phyloP scores from a whole-genome alignment of 23 red algal genomes.

The Gracilariopsis chorda region DNA sequence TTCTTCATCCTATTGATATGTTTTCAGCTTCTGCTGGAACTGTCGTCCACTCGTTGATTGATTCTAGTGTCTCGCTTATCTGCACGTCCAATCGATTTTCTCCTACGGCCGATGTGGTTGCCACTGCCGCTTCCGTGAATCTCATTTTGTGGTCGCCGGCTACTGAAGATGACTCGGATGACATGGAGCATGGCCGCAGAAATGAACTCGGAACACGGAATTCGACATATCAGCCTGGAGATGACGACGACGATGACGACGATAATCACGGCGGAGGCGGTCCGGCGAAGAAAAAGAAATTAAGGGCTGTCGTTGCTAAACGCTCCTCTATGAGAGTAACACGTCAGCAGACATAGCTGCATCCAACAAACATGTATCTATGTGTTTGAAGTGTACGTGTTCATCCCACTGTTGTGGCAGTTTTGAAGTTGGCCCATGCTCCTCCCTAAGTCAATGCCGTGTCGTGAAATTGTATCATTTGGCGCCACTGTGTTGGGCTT shows the following conservation, averaged over 20 bases:
- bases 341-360: too few species aligned
- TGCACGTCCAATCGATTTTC: conserved; percentile 64
- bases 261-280: neutral
- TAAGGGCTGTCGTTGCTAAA: neutral
- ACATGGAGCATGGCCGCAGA: neutral
- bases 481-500: too few species aligned
- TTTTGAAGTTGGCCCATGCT: too few species aligned
- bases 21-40: conserved; percentile 50
- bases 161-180: neutral
- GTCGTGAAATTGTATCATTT: too few species aligned
- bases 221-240: neutral
- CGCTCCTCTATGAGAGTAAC: neutral
- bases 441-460: too few species aligned
- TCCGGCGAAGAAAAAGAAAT: conserved; percentile 12
- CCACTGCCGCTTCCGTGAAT: conserved; percentile 50
- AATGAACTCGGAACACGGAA: neutral
- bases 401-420: too few species aligned
- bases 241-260: conserved; percentile 5
- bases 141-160: conserved; percentile 62
- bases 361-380: too few species aligned
- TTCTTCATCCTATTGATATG: conserved; percentile 80
- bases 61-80: conserved; percentile 27
- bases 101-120: conserved; percentile 61
- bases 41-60: conserved; percentile 56
- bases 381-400: too few species aligned